Evolutionary conservation across 352 stramenopile species (phyloP).

Genomic region (Phytopythium mirpurense): DNA sequence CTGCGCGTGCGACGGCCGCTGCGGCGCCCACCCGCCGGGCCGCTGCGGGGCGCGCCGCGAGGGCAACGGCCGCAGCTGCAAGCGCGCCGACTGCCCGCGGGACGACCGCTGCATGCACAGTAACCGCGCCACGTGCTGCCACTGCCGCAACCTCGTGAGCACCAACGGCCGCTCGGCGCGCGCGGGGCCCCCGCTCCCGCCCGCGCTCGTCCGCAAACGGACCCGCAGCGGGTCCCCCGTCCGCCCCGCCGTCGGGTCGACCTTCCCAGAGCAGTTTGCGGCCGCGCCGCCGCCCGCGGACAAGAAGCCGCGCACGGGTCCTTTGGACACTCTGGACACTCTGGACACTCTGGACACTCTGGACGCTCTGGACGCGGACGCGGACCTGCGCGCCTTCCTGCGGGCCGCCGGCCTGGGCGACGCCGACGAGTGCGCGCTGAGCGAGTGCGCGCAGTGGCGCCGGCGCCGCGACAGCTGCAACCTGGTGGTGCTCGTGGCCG

Average conservation of each 20-base stretch:
- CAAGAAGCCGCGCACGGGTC: conserved; percentile 6
- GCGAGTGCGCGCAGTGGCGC: conserved; percentile 49
- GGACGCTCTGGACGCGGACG: conserved; percentile 12
- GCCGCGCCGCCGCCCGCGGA: neutral
- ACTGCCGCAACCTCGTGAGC: conserved; percentile 76
- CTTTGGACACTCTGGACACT: neutral
- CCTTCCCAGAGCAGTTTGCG: neutral
- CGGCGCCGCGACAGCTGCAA: conserved; percentile 39
- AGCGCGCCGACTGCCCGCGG: conserved; percentile 46
- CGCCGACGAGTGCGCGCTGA: conserved; percentile 30
- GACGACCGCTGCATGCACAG: conserved; percentile 67
- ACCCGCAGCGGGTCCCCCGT: neutral
- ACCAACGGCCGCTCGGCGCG: conserved; percentile 32
- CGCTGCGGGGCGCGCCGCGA: conserved; percentile 57
- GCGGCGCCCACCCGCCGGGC: conserved; percentile 44
- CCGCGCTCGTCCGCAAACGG: conserved; percentile 9
- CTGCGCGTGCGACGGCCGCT: conserved; percentile 75
- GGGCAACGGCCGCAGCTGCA: conserved; percentile 59
- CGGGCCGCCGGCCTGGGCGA: conserved; percentile 19
- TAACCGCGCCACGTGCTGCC: conserved; percentile 68
- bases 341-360: conserved; percentile 12
- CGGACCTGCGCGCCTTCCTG: conserved; percentile 23
- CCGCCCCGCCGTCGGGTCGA: neutral
- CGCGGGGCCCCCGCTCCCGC: conserved; percentile 23
- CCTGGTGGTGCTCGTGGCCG: conserved; percentile 53